A percentile compares a stretch with the other conserved stretches of the same genome.
phyloP scores from a whole-genome alignment of 1,139 yeast species.

The Yamadazyma buinensis region DNA sequence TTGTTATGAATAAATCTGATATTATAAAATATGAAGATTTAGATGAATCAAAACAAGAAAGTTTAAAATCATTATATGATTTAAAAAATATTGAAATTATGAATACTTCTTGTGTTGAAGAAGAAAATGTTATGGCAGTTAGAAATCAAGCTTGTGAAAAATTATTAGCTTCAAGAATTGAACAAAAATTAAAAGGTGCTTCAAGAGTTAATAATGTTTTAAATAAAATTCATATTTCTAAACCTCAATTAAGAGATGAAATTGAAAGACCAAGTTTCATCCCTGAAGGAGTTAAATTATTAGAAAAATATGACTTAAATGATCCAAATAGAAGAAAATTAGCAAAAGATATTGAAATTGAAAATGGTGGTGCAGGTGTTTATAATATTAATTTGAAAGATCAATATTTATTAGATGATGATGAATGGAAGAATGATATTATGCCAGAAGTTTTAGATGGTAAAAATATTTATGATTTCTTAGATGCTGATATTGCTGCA shows the following conservation, averaged over 20 bases:
- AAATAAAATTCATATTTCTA: slow-evolving; percentile 93
- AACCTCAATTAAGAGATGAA: slow-evolving; percentile 87
- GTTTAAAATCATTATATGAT: slow-evolving; percentile 58
- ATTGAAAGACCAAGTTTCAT: slow-evolving; percentile 72
- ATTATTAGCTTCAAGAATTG: slow-evolving; percentile 90
- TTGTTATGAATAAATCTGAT: slow-evolving; percentile 93
- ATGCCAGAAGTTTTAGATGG: slow-evolving; percentile 98
- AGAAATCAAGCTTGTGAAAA: slow-evolving; percentile 98
- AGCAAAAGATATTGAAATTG: slow-evolving; percentile 86
- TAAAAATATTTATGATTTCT: slow-evolving; percentile 92
- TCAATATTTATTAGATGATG: slow-evolving; percentile 86
- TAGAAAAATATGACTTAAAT: slow-evolving; percentile 66
- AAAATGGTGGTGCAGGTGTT: slow-evolving; percentile 99
- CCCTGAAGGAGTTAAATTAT: slow-evolving; percentile 64
- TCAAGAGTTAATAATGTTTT: slow-evolving; percentile 85
- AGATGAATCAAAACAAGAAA: slow-evolving; percentile 67
- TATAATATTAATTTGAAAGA: slow-evolving; percentile 91
- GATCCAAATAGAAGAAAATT: slow-evolving; percentile 82
- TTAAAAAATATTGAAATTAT: slow-evolving; percentile 86
- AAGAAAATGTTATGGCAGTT: slow-evolving; percentile 92
- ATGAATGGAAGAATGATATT: slow-evolving; percentile 94
- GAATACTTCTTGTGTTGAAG: slow-evolving; percentile 91
- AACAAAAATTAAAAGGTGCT: slow-evolving; percentile 91
- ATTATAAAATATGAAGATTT: slow-evolving; percentile 82
- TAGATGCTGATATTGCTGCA: slow-evolving; percentile 92